phyloP scores from a whole-genome alignment of 768 basidiomycete species.

The Holtermanniella nyarrowii region DNA sequence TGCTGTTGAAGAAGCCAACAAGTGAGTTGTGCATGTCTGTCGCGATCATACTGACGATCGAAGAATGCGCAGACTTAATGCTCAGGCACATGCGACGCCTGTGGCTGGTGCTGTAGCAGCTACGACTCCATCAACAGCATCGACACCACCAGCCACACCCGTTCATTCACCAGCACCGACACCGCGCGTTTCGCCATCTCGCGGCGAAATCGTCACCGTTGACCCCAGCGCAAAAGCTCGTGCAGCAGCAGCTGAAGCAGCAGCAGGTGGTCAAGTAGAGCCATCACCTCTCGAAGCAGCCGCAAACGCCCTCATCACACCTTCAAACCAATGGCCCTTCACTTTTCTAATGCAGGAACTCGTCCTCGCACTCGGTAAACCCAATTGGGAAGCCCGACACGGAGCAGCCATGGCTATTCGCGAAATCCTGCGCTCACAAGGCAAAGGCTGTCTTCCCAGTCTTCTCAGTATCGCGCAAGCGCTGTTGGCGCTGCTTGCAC shows the following conservation, averaged over 20 bases:
- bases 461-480: constrained; percentile 57
- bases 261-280: constrained; percentile 26
- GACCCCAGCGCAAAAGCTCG: constrained; percentile 42
- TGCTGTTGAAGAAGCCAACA: constrained; percentile 43
- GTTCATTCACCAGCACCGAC: constrained; percentile 5
- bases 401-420: constrained; percentile 84
- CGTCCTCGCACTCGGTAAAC: constrained; percentile 67
- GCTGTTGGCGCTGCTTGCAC: constrained; percentile 76
- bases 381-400: constrained; percentile 86
- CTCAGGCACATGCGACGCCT: constrained; percentile 2
- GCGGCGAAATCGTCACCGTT: constrained; percentile 24
- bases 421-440: constrained; percentile 53
- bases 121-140: constrained; percentile 10
- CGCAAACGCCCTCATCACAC: constrained; percentile 27
- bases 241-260: constrained; percentile 18
- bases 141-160: constrained; percentile 4
- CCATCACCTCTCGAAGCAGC: constrained; percentile 45
- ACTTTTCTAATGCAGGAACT: constrained; percentile 61
- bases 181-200: constrained; percentile 1
- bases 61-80: constrained; percentile 27
- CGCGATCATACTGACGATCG: neutral
- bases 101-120: constrained; percentile 2
- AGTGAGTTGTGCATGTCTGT: constrained; percentile 13
- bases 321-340: constrained; percentile 31
- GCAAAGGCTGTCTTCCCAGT: neutral